Conservation (phyloP, 2,329 filamentous ascomycete genomes). For the Pleurostoma richardsiae region DNA sequence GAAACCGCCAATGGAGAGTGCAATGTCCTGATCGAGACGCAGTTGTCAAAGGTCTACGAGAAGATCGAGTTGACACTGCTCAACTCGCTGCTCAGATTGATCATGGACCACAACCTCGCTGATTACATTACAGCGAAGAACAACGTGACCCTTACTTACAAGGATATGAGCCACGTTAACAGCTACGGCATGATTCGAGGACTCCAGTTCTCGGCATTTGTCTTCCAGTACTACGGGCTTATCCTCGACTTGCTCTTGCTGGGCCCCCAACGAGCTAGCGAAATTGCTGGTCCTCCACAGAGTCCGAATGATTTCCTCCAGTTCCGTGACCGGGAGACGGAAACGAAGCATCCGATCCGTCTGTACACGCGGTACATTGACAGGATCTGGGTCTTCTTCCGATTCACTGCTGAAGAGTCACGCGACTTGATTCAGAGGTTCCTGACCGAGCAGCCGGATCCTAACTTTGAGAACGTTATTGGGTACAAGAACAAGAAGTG, state of each 20-base stretch:
- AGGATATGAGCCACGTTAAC: slow-evolving; percentile 99
- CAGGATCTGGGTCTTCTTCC: slow-evolving; percentile 96
- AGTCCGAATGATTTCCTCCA: slow-evolving; percentile 97
- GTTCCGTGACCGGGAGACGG: slow-evolving; percentile 88
- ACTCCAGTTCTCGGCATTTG: slow-evolving; percentile 95
- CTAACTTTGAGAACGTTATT: slow-evolving; percentile 98
- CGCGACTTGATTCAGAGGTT: slow-evolving; percentile 95
- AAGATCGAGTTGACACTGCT: slow-evolving; percentile 97
- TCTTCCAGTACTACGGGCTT: slow-evolving; percentile 97
- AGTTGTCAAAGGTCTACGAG: slow-evolving; percentile 98
- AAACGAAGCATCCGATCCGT: slow-evolving; percentile 89
- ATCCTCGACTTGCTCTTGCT: slow-evolving; percentile 90
- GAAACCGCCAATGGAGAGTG: slow-evolving; percentile 90
- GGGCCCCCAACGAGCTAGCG: slow-evolving; percentile 91
- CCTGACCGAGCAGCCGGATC: slow-evolving; percentile 95
- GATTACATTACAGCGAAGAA: slow-evolving; percentile 99
- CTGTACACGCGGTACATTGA: slow-evolving; percentile 98
- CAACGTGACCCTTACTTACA: slow-evolving; percentile 98
- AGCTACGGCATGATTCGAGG: slow-evolving; percentile 98
- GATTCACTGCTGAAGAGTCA: slow-evolving; percentile 91
- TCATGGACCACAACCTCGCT: slow-evolving; percentile 99
- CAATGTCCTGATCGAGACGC: slow-evolving; percentile 97
- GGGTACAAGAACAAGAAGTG: slow-evolving; percentile 99
- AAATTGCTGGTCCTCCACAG: slow-evolving; percentile 91
- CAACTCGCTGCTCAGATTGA: slow-evolving; percentile 85